Conservation (phyloP, 2,329 filamentous ascomycete species). For the Colletotrichum acutatum region DNA sequence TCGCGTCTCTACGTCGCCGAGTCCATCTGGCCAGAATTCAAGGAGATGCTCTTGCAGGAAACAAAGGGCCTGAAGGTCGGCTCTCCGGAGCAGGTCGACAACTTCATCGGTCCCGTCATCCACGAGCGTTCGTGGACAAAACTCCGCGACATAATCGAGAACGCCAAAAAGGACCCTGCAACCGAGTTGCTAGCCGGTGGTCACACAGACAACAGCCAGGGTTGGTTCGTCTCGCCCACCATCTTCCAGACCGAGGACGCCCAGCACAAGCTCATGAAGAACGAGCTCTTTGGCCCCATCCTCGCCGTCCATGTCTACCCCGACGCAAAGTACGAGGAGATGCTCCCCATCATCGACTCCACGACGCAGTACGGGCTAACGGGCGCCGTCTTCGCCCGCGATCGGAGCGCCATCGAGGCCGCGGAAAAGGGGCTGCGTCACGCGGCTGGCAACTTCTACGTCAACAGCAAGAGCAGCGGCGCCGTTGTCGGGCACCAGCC, state of each 20-base stretch:
- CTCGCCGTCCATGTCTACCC: constrained; percentile 82
- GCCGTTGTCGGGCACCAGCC: constrained; percentile 80
- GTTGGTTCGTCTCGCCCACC: constrained; percentile 87
- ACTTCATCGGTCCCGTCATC: constrained; percentile 91
- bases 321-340: constrained; percentile 55
- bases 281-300: constrained; percentile 86
- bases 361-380: constrained; percentile 84
- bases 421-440: constrained; percentile 79
- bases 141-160: constrained; percentile 79
- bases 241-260: constrained; percentile 82
- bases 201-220: constrained; percentile 79
- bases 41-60: constrained; percentile 73
- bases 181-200: constrained; percentile 81
- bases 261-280: constrained; percentile 77
- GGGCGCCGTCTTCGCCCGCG: constrained; percentile 78
- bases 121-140: constrained; percentile 85
- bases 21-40: constrained; percentile 80
- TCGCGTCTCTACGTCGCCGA: constrained; percentile 82
- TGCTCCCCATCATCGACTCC: constrained; percentile 67
- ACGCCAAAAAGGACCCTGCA: constrained; percentile 78
- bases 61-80: constrained; percentile 78
- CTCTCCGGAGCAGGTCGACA: constrained; percentile 73
- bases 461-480: constrained; percentile 85
- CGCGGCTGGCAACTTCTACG: constrained; percentile 84
- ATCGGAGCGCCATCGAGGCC: constrained; percentile 71